Conservation (phyloP, 2,329 filamentous ascomycete species). For the Sporothrix globosa region DNA sequence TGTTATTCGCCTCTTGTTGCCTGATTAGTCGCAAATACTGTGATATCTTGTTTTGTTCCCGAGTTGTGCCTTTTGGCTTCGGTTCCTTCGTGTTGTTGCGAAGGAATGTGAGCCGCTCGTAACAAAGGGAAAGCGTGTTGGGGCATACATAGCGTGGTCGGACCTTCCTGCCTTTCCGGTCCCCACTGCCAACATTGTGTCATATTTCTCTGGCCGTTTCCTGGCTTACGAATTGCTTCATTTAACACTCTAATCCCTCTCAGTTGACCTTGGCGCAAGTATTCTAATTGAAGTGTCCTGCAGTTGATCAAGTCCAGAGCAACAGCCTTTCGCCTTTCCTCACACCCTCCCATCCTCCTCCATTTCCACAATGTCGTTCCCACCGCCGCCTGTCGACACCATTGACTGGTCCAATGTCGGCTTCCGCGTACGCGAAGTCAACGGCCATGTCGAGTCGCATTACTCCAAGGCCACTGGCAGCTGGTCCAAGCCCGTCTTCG, state of each 20-base stretch:
- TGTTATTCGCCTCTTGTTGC: neutral
- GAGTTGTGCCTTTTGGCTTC: no score
- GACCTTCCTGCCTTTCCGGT: neutral
- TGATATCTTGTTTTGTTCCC: neutral
- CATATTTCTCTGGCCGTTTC: neutral
- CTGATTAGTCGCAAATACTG: neutral
- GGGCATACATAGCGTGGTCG: neutral
- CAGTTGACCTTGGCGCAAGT: neutral
- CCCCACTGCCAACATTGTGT: neutral
- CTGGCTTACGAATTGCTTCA: neutral
- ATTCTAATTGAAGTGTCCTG: neutral
- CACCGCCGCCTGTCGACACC: constrained; percentile 74
- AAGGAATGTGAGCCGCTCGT: constrained; percentile 1
- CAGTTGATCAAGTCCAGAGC: neutral
- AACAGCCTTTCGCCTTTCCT: neutral
- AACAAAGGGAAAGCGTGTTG: neutral
- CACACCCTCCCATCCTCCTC: neutral
- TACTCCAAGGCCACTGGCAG: constrained; percentile 73
- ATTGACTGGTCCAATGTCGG: constrained; percentile 95
- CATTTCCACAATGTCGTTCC: constrained; percentile 60
- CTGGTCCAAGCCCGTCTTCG: constrained; percentile 80
- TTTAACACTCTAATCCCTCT: neutral
- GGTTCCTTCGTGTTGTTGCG: neutral
- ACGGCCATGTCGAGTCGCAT: constrained; percentile 89
- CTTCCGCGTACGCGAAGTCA: constrained; percentile 88